Evolutionary conservation across 371 early-diverging fungal species (phyloP), one percentile per base, ranked within the genome.

Genomic region (Apophysomyces ossiformis): DNA sequence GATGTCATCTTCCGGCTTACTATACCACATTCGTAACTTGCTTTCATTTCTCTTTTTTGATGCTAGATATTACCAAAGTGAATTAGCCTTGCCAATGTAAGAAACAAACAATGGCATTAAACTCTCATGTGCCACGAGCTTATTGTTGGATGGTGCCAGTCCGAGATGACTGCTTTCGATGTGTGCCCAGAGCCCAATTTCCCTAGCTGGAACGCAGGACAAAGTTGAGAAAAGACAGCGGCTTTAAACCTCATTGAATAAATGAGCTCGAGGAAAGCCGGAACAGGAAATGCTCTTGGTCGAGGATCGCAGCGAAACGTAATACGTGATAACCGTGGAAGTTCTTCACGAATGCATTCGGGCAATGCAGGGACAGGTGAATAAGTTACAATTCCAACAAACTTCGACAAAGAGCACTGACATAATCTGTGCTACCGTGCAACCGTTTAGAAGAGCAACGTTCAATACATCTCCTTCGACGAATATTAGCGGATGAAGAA

Each of bases 401-500:
- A 18, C 6, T n/a, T 13, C 16, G 61, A 41, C 18, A 6, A 21
- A 16, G 41, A 12, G 32, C 9, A 41, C 26, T 61, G 45, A 45
- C 44, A 39, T 11, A 26, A 8, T 43, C 37, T 12, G 9, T 21
- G 37, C 63, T 46, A 37, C 6, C 35, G 16, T 50, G 16, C 21
- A 60, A 37, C 26, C 32, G 32, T 26, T 44, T 43, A 11, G 61
- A 26, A 6, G 79, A 76, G 37, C 64, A 71, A 38, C 72, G 70
- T 45, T 67, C 71, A 39, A 21, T 73, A 44, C 73, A 74, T 36
- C 37, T 77, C 26, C 35, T 79, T n/a, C 50, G 64, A 38, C 66
- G 70, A 26, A 64, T 73, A 54, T 57, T 81, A 15, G 58, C 57
- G 12, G 81, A 81, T 37, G 75, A 71, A 32, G 76, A 76, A 38